Conservation (phyloP, 805 yeast genomes). For the Cyberlindnera xylosilytica region DNA sequence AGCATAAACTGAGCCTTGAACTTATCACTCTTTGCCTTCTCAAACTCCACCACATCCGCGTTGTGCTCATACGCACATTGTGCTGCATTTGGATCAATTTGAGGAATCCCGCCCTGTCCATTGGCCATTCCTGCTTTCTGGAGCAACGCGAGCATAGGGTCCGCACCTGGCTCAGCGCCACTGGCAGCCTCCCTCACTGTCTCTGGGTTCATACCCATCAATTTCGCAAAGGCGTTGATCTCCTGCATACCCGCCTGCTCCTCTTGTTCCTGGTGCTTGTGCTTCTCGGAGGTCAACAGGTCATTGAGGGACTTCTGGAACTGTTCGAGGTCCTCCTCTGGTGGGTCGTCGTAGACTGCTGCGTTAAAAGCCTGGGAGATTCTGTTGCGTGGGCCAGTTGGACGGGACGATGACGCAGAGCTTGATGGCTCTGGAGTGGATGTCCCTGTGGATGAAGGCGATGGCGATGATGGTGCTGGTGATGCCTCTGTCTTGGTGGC, state of each 20-base stretch:
- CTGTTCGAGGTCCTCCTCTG: conserved; percentile 14
- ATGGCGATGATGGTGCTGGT: not conserved
- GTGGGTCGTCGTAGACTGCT: conserved; percentile 8
- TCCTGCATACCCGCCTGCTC: conserved; percentile 1
- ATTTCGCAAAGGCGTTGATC: conserved; percentile 8
- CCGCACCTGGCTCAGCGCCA: conserved; percentile 3
- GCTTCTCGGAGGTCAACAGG: conserved; percentile 11
- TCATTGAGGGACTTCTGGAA: conserved; percentile 23
- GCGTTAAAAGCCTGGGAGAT: conserved; percentile 21
- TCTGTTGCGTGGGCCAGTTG: conserved; percentile 9
- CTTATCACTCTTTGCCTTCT: conserved; percentile 20
- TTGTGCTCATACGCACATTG: not conserved
- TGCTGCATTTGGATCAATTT: not conserved
- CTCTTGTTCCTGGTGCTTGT: conserved; percentile 4
- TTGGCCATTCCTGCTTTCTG: conserved; percentile 6
- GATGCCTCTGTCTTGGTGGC: not conserved
- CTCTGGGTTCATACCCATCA: conserved; percentile 8
- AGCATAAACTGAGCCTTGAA: conserved; percentile 24
- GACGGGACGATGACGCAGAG: not conserved
- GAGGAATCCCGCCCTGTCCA: not conserved
- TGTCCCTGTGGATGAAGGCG: not conserved
- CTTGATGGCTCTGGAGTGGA: not conserved
- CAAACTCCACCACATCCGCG: conserved; percentile 10
- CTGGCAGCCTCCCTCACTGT: not conserved
- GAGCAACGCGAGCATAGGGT: conserved; percentile 16